Percentiles rank a stretch among this genome's conserved stretches.
Conservation (phyloP, 1,139 yeast species). For the Nematodospora anomalae region DNA sequence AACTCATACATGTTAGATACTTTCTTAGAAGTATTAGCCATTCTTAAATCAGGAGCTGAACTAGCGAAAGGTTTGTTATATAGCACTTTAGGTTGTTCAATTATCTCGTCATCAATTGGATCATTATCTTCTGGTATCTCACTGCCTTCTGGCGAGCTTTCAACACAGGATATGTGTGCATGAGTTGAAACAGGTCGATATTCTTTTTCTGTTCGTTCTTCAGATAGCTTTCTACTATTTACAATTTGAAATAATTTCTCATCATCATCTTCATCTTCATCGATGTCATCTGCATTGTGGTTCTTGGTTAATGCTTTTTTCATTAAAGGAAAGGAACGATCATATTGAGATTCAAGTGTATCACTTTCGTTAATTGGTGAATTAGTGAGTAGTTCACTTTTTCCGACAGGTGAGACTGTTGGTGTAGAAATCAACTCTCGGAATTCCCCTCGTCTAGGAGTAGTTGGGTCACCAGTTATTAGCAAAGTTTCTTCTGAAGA, state of each 20-base stretch:
- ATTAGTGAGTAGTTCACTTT: constrained; percentile 8
- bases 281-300: not conserved
- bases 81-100: not conserved
- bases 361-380: constrained; percentile 14
- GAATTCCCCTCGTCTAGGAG: constrained; percentile 5
- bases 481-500: constrained; percentile 1
- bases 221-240: constrained; percentile 12
- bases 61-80: constrained; percentile 3
- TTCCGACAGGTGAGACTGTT: constrained; percentile 17
- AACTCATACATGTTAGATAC: constrained; percentile 23
- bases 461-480: not conserved
- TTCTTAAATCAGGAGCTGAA: constrained; percentile 30
- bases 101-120: constrained; percentile 1
- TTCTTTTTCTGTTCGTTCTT: constrained; percentile 7
- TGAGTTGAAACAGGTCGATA: constrained; percentile 33
- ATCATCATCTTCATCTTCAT: constrained; percentile 13
- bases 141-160: constrained; percentile 10
- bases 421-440: constrained; percentile 12
- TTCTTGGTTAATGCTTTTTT: constrained; percentile 25
- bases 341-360: constrained; percentile 20
- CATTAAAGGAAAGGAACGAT: constrained; percentile 29
- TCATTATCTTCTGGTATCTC: constrained; percentile 4
- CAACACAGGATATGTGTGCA: constrained; percentile 27
- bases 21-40: constrained; percentile 8
- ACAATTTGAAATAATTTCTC: constrained; percentile 15